These are phyloP conservation scores for Metschnikowia anglica DNA, from an alignment of 805 yeast species.

Conservation along the genomic window DNA sequence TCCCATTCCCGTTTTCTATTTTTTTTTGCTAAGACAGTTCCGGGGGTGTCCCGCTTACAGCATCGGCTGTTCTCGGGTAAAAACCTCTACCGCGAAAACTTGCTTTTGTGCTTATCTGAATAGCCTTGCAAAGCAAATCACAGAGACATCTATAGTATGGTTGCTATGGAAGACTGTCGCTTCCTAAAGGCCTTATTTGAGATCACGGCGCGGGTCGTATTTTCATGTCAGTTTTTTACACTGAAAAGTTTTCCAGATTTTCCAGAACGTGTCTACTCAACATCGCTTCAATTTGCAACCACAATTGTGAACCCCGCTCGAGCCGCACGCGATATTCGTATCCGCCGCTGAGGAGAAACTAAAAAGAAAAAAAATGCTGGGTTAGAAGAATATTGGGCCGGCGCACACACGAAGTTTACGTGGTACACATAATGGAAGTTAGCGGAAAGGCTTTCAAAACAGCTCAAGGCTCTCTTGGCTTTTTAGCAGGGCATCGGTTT, in stretches of 20 bases:
- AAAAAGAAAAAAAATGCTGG: slow-evolving; percentile 2
- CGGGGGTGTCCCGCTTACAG: slow-evolving; percentile 11
- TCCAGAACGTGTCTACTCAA: not conserved
- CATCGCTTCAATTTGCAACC: slow-evolving; percentile 10
- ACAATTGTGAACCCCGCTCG: slow-evolving; percentile 10
- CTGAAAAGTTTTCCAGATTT: not conserved
- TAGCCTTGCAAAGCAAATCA: not conserved
- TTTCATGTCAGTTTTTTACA: no score
- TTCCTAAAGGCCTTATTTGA: no score
- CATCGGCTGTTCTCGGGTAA: slow-evolving; percentile 10
- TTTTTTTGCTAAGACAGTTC: slow-evolving; percentile 1
- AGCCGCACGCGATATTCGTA: slow-evolving; percentile 6
- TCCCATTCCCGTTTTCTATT: not conserved
- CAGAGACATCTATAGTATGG: no score
- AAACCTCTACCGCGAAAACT: not conserved
- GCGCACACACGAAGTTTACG: not conserved
- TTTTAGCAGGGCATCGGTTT: no score
- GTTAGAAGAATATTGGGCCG: not conserved
- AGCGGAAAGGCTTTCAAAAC: no score
- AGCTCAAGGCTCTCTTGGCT: no score
- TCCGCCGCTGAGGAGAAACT: not conserved
- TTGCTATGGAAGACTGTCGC: no score
- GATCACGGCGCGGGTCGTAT: no score
- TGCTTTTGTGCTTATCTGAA: slow-evolving; percentile 1
- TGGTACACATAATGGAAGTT: no score